phyloP scores from a whole-genome alignment of 2,329 filamentous ascomycete genomes.

The Sphaerulina vaccinii region DNA sequence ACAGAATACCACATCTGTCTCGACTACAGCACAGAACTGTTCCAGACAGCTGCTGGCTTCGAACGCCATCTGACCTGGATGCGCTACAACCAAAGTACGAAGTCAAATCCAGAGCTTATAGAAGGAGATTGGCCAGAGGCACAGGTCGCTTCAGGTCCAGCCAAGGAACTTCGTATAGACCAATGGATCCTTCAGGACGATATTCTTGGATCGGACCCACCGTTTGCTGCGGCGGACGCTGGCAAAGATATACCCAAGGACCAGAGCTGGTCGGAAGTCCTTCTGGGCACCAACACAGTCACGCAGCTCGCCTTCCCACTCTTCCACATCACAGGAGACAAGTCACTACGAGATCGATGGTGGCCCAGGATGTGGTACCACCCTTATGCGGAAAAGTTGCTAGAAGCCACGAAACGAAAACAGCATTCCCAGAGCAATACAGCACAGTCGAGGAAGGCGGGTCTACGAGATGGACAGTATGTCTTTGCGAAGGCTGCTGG shows the following conservation, averaged over 20 bases:
- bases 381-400: conserved; percentile 18
- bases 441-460: not conserved
- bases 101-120: conserved; percentile 7
- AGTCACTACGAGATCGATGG: conserved; percentile 23
- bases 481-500: conserved; percentile 13
- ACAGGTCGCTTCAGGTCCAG: conserved; percentile 6
- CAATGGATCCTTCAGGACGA: conserved; percentile 19
- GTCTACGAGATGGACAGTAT: conserved; percentile 3
- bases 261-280: conserved; percentile 21
- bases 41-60: conserved; percentile 26
- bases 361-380: conserved; percentile 32
- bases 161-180: conserved; percentile 18
- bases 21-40: conserved; percentile 29
- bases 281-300: conserved; percentile 26
- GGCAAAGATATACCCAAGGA: conserved; percentile 4
- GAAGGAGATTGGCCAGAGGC: not conserved
- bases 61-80: conserved; percentile 26
- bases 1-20: conserved; percentile 28
- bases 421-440: conserved; percentile 12
- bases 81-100: conserved; percentile 25
- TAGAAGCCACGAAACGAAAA: conserved; percentile 19
- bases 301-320: conserved; percentile 22
- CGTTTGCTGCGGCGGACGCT: conserved; percentile 11
- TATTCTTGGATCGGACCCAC: conserved; percentile 15
- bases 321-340: conserved; percentile 28